A percentile compares a stretch with the other conserved stretches of the same genome.
phyloP scores from a whole-genome alignment of 177 flowering plant genomes.

The Vitis hybrid region DNA sequence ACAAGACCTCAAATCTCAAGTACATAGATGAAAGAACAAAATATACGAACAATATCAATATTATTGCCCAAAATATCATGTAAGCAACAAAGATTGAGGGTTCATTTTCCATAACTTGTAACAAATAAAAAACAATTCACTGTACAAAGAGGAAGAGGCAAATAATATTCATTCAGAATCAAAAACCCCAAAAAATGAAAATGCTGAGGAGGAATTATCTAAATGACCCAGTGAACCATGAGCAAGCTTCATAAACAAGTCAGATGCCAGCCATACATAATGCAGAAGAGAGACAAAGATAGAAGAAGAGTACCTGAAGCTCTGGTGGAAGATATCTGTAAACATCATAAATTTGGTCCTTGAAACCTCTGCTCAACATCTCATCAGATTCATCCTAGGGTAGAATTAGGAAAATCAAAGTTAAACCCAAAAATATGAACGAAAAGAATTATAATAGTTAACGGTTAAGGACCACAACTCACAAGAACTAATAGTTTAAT shows the following conservation, averaged over 20 bases:
- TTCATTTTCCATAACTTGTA: background rate
- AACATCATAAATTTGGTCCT: conserved; percentile 94
- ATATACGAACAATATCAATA: background rate
- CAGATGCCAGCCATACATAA: background rate
- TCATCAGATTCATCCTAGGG: conserved; percentile 91
- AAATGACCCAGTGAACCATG: too few relatives aligned
- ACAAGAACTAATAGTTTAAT: conserved; percentile 83
- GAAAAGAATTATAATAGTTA: background rate
- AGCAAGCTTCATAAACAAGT: background rate
- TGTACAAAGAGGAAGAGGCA: background rate
- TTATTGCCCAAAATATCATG: background rate
- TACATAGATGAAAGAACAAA: background rate
- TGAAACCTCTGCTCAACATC: conserved; percentile 90
- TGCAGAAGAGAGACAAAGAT: background rate
- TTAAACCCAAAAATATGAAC: background rate
- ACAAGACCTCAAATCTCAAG: background rate
- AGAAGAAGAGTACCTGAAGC: conserved; percentile 62
- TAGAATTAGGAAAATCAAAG: conserved; percentile 7
- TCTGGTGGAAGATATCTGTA: conserved; percentile 91
- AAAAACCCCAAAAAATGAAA: too few relatives aligned
- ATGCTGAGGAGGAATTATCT: too few relatives aligned
- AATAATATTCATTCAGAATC: too few relatives aligned
- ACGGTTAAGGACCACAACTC: conserved; percentile 20
- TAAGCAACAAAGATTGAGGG: background rate
- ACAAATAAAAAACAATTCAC: background rate